Base-by-base conservation (phyloP, 179 eudicot species). In the Gypsophila paniculata region DNA sequence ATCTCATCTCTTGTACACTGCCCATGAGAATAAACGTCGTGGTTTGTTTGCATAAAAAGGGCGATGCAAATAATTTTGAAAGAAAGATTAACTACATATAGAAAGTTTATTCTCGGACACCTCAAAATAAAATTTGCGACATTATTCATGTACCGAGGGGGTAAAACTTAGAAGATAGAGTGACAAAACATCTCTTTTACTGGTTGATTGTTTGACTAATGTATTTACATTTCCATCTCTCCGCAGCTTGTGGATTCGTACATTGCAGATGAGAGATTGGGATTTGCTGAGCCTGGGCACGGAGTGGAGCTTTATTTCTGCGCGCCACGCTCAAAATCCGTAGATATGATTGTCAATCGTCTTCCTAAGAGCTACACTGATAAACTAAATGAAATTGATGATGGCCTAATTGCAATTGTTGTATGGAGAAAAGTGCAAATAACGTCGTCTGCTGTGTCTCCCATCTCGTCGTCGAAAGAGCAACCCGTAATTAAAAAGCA, bases 291-390 rank as follows among this genome's bases (percentile, higher is more conserved):
- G 80, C 96, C 97, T 17, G 78, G 84, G 19, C 49, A 88, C 0
- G 99, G 96, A 39, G 86, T 88, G 34, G 99, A 95, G 80, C 74
- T 94, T 0, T 95, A 95, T 72, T 82, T 91, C 49, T 88, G 96
- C 74, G 91, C 96, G 6, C 89, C 94, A 0, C 81, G 85, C 65
- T 61, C 86, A 23, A 83, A 74, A 74, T 78, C 87, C 58, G 60
- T 82, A 54, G 97, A 91, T 46, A 80, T 90, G 82, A 83, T 95
- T 32, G 46, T 79, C 77, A 86, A 80, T 72, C 84, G 82, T 69
- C 85, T 89, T 32, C 75, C 87, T 38, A 88, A 85, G 73, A 78
- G 81, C 74, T 82, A 80, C 65, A 83, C 86, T 22, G 83, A 84
- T 48, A 76, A 78, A 44, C 72, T 85, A n/a, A 79, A 79, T 69